These are phyloP conservation scores for Hanseniaspora taiwanica DNA, from an alignment of 805 yeast genomes.

Conservation along the genomic window DNA sequence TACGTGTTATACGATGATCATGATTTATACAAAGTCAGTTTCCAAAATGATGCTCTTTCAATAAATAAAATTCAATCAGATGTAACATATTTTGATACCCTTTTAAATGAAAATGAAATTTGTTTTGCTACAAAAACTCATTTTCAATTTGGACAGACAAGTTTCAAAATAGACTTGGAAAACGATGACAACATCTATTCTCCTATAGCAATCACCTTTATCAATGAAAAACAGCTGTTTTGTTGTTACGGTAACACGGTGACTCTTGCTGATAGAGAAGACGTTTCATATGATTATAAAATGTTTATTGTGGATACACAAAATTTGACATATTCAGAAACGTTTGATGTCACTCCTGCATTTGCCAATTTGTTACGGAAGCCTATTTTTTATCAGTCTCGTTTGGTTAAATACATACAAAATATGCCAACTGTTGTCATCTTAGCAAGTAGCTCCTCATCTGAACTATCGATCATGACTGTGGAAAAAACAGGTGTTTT, in stretches of 20 bases:
- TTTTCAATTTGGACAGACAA: neutral
- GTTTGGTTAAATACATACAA: constrained; percentile 30
- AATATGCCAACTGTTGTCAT: constrained; percentile 26
- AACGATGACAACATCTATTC: constrained; percentile 9
- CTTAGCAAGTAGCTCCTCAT: constrained; percentile 48
- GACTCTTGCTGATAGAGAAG: constrained; percentile 10
- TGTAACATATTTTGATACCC: neutral
- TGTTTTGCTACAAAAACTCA: neutral
- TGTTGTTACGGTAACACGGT: constrained; percentile 21
- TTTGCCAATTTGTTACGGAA: constrained; percentile 37
- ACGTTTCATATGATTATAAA: constrained; percentile 18
- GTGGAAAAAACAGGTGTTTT: neutral
- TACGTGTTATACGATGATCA: neutral
- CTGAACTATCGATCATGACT: constrained; percentile 40
- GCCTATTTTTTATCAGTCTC: constrained; percentile 31
- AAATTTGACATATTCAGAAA: constrained; percentile 16
- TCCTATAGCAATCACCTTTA: constrained; percentile 13
- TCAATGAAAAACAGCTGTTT: constrained; percentile 13
- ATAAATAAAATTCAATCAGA: neutral
- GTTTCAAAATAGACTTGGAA: neutral
- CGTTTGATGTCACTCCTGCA: constrained; percentile 37
- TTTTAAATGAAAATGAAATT: neutral
- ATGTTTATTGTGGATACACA: constrained; percentile 12
- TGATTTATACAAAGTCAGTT: neutral
- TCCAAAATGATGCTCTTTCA: neutral